Conservation (phyloP, 805 yeast genomes). For the Candida ulmi region DNA sequence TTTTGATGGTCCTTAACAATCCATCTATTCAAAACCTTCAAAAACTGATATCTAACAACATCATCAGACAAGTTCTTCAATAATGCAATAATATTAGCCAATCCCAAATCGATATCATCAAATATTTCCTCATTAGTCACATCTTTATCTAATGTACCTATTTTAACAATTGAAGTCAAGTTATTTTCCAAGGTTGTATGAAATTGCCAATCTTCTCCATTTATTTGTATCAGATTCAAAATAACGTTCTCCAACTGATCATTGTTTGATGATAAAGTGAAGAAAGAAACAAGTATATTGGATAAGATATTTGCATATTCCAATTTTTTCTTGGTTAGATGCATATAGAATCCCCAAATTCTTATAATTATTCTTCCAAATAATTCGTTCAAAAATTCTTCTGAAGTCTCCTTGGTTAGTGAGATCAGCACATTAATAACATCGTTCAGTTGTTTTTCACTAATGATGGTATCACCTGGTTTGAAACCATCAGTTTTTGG, state of each 20-base stretch:
- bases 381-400: constrained; percentile 29
- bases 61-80: constrained; percentile 45
- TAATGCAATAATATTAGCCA: constrained; percentile 37
- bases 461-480: constrained; percentile 28
- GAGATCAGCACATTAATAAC: constrained; percentile 62
- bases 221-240: constrained; percentile 25
- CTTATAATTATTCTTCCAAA: constrained; percentile 24
- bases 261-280: constrained; percentile 24
- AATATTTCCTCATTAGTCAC: constrained; percentile 29
- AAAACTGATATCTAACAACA: constrained; percentile 41
- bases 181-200: constrained; percentile 30
- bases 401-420: constrained; percentile 40
- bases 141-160: not conserved
- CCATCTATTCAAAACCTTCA: constrained; percentile 57
- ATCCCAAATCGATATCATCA: constrained; percentile 36
- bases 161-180: constrained; percentile 27
- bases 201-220: constrained; percentile 32
- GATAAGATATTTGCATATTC: constrained; percentile 27
- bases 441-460: constrained; percentile 52
- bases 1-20: constrained; percentile 23
- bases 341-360: constrained; percentile 32
- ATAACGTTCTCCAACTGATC: constrained; percentile 22
- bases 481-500: constrained; percentile 27
- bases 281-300: constrained; percentile 28
- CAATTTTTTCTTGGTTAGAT: constrained; percentile 24